Conservation (phyloP, 2,329 filamentous ascomycete genomes). For the Xylariales sp. region DNA sequence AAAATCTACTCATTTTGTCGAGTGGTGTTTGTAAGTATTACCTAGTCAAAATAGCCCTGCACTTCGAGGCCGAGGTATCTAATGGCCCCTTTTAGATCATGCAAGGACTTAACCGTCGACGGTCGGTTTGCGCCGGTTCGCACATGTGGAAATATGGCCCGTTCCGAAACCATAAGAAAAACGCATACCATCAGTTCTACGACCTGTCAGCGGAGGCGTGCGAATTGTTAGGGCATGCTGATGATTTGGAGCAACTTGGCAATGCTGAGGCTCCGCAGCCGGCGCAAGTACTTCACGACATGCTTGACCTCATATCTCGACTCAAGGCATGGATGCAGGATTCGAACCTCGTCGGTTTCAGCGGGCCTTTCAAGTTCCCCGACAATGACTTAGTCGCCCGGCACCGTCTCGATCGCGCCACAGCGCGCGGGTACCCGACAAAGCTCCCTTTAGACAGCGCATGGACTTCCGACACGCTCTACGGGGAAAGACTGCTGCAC, state of each 20-base stretch:
- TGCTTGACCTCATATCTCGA: constrained; percentile 31
- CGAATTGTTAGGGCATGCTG: constrained; percentile 35
- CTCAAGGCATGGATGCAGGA: constrained; percentile 29
- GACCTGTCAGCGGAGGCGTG: constrained; percentile 37
- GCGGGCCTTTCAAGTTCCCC: constrained; percentile 27
- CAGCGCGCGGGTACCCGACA: constrained; percentile 37
- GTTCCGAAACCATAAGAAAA: constrained; percentile 34
- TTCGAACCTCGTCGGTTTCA: constrained; percentile 18
- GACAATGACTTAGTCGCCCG: not conserved
- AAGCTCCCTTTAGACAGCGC: constrained; percentile 19
- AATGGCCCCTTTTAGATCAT: constrained; percentile 31
- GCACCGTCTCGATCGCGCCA: constrained; percentile 20
- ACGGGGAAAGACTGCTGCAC: constrained; percentile 38
- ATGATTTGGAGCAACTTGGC: constrained; percentile 18
- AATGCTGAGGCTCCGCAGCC: not conserved
- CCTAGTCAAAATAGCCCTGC: too few relatives aligned
- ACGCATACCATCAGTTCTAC: constrained; percentile 37
- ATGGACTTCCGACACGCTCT: constrained; percentile 35
- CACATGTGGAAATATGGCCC: constrained; percentile 36
- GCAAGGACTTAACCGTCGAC: constrained; percentile 34
- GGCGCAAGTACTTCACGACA: constrained; percentile 14
- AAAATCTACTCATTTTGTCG: constrained; percentile 40
- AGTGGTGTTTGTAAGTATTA: constrained; percentile 37
- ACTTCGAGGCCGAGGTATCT: not conserved
- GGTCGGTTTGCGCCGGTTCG: constrained; percentile 35